Base-by-base conservation (phyloP, 495 filamentous ascomycete genomes). In the Xylaria palmicola region DNA sequence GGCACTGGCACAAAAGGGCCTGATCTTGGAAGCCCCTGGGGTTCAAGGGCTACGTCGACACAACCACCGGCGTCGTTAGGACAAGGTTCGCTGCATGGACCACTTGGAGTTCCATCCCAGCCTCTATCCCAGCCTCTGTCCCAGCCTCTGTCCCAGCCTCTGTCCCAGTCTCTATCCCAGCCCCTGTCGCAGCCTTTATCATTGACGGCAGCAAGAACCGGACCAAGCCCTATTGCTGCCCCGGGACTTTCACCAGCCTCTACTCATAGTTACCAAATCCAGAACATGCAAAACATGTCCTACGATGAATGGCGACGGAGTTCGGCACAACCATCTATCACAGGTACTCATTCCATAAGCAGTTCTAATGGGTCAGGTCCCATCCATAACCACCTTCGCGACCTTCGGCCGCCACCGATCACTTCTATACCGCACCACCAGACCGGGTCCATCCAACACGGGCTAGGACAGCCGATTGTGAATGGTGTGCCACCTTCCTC, bases 401-500 rank as follows among this genome's bases (percentile, higher is more conserved):
- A 74, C 52, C 71, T 81, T 8, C 74, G 77, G 24, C 77, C 77
- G 0, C 75, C 74, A 13, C 72, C 75, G 8, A 72, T 77, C 27
- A 62, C 75, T 24, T 68, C 77, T 56, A 66, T 75, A 48, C 62
- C 67, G 30, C 68, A 77, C 19, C 71, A 74, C 12, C 68, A 68
- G 48, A 62, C 66, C 34, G 70, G 67, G 17, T 68, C 72, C 7
- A 59, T 72, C 20, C 75, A 71, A n/a, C 75, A 77, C 34, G 75
- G 77, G 17, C 71, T 79, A 52, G 63, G 65, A 0, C 75, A 75
- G 20, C 71, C 75, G 13, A 75, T 70, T 50, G 58, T 72, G 7
- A 79, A 78, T 43, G 77, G 77, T 15, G 59, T 75, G 30, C 72
- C 75, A 1, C 72, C 68, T 0, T 77, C 77, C 7, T 72, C 79